phyloP scores from a whole-genome alignment of 345 rosid genomes.

The Salix viminalis region DNA sequence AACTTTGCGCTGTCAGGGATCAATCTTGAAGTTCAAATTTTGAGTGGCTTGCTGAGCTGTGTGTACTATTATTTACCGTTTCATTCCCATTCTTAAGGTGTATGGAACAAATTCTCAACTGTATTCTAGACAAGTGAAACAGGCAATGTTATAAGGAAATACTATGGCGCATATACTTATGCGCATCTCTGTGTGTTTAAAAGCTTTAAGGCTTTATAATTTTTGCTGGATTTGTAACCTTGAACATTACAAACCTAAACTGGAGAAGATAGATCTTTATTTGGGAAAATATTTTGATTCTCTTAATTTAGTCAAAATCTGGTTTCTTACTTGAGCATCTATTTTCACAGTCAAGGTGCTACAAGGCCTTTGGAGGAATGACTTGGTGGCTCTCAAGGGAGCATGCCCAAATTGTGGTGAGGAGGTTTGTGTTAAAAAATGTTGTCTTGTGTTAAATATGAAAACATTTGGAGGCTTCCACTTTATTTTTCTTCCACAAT shows the following conservation, averaged over 20 bases:
- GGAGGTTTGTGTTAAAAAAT: constrained; percentile 55
- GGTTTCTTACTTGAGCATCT: neutral
- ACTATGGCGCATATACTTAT: neutral
- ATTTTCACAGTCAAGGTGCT: constrained; percentile 70
- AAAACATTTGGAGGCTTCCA: neutral
- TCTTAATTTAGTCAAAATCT: neutral
- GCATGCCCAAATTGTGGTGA: constrained; percentile 96
- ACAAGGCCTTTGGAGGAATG: constrained; percentile 81
- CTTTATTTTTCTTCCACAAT: constrained; percentile 1
- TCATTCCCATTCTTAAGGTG: neutral
- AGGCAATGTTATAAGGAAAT: neutral
- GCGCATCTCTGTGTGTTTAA: neutral
- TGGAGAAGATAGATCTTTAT: neutral
- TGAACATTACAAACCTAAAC: neutral
- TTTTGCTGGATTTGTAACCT: neutral
- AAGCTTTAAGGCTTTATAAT: neutral
- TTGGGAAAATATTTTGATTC: neutral
- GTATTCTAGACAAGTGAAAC: neutral
- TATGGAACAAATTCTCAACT: neutral
- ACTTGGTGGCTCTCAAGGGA: constrained; percentile 82
- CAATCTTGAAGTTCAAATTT: neutral
- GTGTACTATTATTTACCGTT: neutral
- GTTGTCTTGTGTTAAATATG: neutral
- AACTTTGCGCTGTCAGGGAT: neutral
- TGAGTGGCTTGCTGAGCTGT: neutral